Percentiles rank a stretch among this genome's conserved stretches.
Evolutionary conservation across 2,329 filamentous ascomycete species (phyloP).

Genomic region (Delphinella strobiligena): DNA sequence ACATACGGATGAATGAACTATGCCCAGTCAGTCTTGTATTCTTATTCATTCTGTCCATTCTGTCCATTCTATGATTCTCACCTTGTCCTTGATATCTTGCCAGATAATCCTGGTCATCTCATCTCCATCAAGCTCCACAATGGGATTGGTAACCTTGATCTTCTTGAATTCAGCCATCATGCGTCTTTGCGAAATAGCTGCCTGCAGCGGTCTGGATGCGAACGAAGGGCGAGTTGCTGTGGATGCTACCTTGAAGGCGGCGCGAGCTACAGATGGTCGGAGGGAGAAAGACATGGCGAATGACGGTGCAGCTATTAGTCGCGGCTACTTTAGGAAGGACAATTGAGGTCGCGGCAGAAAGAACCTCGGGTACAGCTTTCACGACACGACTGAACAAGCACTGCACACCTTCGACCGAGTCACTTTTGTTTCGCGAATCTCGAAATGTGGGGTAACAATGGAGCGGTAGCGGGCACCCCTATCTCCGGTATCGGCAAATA

Average conservation of each 20-base stretch:
- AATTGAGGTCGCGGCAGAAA: background rate
- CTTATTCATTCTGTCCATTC: too few relatives aligned
- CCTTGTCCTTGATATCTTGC: conserved; percentile 96
- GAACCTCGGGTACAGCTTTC: background rate
- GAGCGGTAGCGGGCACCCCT: too few relatives aligned
- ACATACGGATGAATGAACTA: conserved; percentile 70
- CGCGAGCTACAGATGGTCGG: conserved; percentile 6
- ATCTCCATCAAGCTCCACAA: conserved; percentile 91
- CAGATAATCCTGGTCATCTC: conserved; percentile 99
- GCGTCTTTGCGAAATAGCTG: conserved; percentile 20
- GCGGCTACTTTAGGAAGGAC: background rate
- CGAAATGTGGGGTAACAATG: background rate
- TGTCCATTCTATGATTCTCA: conserved; percentile 20
- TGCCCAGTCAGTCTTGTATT: too few relatives aligned
- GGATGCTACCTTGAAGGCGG: conserved; percentile 1
- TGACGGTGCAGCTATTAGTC: background rate
- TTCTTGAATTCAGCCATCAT: conserved; percentile 46
- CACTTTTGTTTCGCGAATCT: background rate
- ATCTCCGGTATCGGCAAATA: background rate
- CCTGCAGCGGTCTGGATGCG: conserved; percentile 10
- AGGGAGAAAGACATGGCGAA: conserved; percentile 1
- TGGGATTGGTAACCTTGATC: conserved; percentile 99
- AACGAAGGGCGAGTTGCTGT: conserved; percentile 10
- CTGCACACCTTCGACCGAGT: background rate
- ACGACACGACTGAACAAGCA: background rate